These are phyloP conservation scores for Golubevia sp. DNA, from an alignment of 1,284 basidiomycete species.

Conservation along the genomic window DNA sequence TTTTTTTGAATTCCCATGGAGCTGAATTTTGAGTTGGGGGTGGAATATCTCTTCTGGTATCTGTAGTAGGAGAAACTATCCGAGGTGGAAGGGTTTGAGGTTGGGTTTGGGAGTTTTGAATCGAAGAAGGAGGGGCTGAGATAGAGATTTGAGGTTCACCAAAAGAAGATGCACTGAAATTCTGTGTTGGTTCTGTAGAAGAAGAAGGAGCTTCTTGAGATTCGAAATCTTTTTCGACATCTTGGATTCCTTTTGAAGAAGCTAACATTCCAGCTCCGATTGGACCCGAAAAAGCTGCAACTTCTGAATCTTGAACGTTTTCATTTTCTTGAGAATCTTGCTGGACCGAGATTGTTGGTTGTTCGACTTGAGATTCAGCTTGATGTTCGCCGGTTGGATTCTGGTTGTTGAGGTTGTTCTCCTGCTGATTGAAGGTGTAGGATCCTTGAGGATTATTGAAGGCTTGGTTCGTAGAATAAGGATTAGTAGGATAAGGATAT, in stretches of 20 bases:
- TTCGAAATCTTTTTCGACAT: not conserved
- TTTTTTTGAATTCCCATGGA: conserved; percentile 7
- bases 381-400: not conserved
- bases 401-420: not conserved
- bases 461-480: not conserved
- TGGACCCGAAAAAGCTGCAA: conserved; percentile 6
- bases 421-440: not conserved
- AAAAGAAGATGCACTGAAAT: not conserved
- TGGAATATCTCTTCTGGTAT: too few relatives aligned
- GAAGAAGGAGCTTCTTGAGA: not conserved
- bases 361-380: not conserved
- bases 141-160: not conserved
- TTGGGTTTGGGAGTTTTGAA: not conserved
- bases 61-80: not conserved
- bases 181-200: not conserved
- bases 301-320: conserved; percentile 1
- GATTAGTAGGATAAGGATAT: not conserved
- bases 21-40: conserved; percentile 15
- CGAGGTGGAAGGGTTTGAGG: conserved; percentile 12
- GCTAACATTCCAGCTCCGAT: conserved; percentile 11
- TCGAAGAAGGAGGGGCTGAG: not conserved
- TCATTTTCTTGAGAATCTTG: conserved; percentile 2
- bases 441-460: not conserved
- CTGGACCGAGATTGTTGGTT: not conserved
- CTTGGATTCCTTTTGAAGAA: conserved; percentile 1